Percentiles rank a stretch among this genome's conserved stretches.
phyloP scores from a whole-genome alignment of 2,329 filamentous ascomycete species.

The Neopestalotiopsis sp. region DNA sequence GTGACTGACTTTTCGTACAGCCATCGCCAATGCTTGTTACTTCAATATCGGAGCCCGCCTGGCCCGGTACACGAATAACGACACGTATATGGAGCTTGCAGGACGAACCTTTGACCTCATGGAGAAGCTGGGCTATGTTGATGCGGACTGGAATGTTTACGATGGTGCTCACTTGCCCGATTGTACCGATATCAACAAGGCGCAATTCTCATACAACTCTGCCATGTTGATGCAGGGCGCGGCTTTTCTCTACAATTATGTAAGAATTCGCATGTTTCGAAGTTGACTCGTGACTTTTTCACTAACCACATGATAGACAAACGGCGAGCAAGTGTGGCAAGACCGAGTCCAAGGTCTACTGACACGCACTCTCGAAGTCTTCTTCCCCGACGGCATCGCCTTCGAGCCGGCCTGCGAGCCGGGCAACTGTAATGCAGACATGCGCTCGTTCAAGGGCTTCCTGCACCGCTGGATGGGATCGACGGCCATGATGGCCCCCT shows the following conservation, averaged over 20 bases:
- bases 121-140: constrained; percentile 58
- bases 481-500: constrained; percentile 66
- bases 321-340: constrained; percentile 60
- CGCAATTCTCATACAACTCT: constrained; percentile 72
- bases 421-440: constrained; percentile 70
- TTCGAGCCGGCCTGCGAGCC: constrained; percentile 72
- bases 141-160: constrained; percentile 66
- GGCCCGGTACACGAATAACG: constrained; percentile 71
- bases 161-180: constrained; percentile 67
- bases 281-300: too few relatives aligned
- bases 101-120: constrained; percentile 68
- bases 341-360: constrained; percentile 60
- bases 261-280: constrained; percentile 35
- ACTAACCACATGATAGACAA: too few relatives aligned
- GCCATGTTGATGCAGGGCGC: constrained; percentile 66
- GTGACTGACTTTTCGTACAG: constrained; percentile 31
- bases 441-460: constrained; percentile 75
- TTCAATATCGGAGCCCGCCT: constrained; percentile 72
- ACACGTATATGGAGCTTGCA: constrained; percentile 68
- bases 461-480: constrained; percentile 69
- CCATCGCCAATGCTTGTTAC: constrained; percentile 66
- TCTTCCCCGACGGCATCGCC: constrained; percentile 64
- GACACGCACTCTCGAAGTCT: constrained; percentile 51
- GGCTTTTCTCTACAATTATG: constrained; percentile 72
- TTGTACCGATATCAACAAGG: constrained; percentile 64